Evolutionary conservation across 2,329 filamentous ascomycete species (phyloP).

Genomic region (Alternaria sp.): DNA sequence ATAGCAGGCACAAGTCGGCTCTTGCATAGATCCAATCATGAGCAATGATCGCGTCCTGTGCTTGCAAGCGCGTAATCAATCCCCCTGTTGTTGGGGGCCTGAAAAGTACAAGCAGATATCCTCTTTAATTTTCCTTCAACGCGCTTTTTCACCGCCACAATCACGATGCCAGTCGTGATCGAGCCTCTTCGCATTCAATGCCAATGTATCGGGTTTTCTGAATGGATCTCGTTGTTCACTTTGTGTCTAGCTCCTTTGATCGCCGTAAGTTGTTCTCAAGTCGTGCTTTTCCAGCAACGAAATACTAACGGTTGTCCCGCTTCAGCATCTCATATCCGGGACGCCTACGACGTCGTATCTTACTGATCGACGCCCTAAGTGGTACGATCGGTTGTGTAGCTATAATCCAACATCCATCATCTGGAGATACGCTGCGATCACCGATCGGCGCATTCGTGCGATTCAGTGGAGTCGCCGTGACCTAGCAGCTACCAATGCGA

Average conservation of each 20-base stretch:
- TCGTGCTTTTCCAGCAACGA: not conserved
- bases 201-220: conserved; percentile 26
- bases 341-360: conserved; percentile 33
- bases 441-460: conserved; percentile 45
- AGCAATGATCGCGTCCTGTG: not conserved
- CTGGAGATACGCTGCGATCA: conserved; percentile 50
- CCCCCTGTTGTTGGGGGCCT: not conserved
- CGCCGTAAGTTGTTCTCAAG: conserved; percentile 12
- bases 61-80: not conserved
- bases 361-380: conserved; percentile 24
- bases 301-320: not conserved
- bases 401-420: conserved; percentile 52
- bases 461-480: conserved; percentile 36
- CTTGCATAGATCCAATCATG: not conserved
- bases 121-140: not conserved
- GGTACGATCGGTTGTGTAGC: conserved; percentile 41
- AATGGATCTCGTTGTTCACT: conserved; percentile 44
- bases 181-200: too few species aligned
- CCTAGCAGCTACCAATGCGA: conserved; percentile 45
- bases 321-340: conserved; percentile 37
- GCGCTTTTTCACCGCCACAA: not conserved
- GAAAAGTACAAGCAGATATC: not conserved
- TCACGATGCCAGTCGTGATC: conserved; percentile 7
- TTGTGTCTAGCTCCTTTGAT: conserved; percentile 46
- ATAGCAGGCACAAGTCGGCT: not conserved